Evolutionary conservation across 2,329 filamentous ascomycete species (phyloP), one percentile per base, ranked within the genome.

Genomic region (Biscogniauxia marginata): DNA sequence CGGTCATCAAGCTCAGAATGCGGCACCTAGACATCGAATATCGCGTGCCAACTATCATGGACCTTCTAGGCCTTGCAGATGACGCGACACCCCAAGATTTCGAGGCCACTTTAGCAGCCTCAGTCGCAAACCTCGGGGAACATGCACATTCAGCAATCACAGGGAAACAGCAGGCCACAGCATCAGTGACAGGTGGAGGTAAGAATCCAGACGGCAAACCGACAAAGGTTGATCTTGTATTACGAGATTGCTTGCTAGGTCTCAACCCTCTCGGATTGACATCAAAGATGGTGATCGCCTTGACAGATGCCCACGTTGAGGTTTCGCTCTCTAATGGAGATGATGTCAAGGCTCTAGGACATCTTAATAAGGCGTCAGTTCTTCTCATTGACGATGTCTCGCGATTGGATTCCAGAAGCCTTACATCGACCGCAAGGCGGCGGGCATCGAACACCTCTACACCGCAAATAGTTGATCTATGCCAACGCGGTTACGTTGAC

Each of bases 1-100:
- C 96, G 0, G 86, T 91, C 6, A 79, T 97, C 63, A 96, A 96
- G 70, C 72, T 97, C 56, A 96, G 96, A 70, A 75, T 98, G 45
- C 90, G 89, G 72, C 92, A 96, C 59, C 65, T 96, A 4, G 88
- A 86, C 57, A 73, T 91, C n/a, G 96, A 99, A 70, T 99, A 99
- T 71, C 88, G 88, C 16, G 89, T 98, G 3, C 84, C 90, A 0
- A 91, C 90, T 0, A 73, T 97, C 0, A 88, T 96, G 79, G 90
- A 91, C 52, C 73, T 96, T 4, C 80, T 96, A 6, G 88, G 85
- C 0, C 79, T 96, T 2, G 79, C 81, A 13, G 84, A 87, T 16
- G 83, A 89, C 62, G 80, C 84, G 4, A 88, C 85, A 1, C 80
- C 84, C 0, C 86, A 93, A 59, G 89, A 93, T 43, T 81, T 95